Evolutionary conservation across 306 rosid species (phyloP).

Genomic region (Castanea mollissima): DNA sequence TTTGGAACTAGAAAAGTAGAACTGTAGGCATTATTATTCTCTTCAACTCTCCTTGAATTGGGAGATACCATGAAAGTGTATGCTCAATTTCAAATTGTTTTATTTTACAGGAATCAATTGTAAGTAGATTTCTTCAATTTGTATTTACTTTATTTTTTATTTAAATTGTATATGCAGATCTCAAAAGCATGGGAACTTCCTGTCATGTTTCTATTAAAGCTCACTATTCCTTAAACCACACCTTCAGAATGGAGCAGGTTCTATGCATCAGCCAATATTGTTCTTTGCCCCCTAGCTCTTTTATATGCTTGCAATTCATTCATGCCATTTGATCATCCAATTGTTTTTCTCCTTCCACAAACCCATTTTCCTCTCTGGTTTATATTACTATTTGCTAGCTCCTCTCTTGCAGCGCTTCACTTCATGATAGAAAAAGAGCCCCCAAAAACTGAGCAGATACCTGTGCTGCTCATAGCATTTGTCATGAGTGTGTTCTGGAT

Average conservation of each 20-base stretch:
- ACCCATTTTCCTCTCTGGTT: slow-evolving; percentile 82
- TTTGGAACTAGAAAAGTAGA: background rate
- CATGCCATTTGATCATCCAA: slow-evolving; percentile 63
- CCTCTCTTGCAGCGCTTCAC: slow-evolving; percentile 80
- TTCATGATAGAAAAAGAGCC: slow-evolving; percentile 65
- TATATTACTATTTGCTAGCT: slow-evolving; percentile 65
- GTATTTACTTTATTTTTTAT: slow-evolving; percentile 23
- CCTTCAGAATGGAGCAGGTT: slow-evolving; percentile 87
- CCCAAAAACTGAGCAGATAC: slow-evolving; percentile 78
- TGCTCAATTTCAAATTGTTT: background rate
- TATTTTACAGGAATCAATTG: background rate
- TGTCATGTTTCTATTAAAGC: slow-evolving; percentile 60
- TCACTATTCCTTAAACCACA: slow-evolving; percentile 76
- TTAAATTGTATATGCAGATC: slow-evolving; percentile 43
- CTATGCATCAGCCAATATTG: slow-evolving; percentile 77
- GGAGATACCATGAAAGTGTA: background rate
- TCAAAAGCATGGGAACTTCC: slow-evolving; percentile 69
- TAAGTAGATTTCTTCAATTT: slow-evolving; percentile 9
- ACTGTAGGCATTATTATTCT: background rate
- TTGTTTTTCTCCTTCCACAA: slow-evolving; percentile 77
- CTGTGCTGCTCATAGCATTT: slow-evolving; percentile 70
- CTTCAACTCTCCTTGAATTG: background rate
- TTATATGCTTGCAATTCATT: slow-evolving; percentile 77
- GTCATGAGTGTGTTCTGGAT: slow-evolving; percentile 97
- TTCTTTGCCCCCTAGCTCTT: slow-evolving; percentile 73